phyloP scores from a whole-genome alignment of 73 alveolate species.

The Blepharisma stoltei region DNA sequence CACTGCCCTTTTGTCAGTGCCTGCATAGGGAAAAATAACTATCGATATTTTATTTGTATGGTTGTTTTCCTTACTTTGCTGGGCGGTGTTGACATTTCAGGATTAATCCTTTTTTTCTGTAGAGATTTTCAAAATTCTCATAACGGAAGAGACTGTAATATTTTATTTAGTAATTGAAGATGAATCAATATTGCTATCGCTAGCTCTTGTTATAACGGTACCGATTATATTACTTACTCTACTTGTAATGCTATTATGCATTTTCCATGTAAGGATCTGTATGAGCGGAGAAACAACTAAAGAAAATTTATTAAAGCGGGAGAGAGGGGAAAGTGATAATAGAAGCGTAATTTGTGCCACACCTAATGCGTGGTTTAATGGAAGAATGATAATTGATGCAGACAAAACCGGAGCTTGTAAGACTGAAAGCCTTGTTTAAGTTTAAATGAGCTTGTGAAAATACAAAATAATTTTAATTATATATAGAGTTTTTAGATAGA shows the following conservation, averaged over 20 bases:
- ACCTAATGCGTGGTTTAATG: conserved; percentile 14
- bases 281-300: conserved; percentile 14
- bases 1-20: conserved; percentile 95
- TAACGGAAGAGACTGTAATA: not conserved
- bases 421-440: no score
- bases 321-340: not conserved
- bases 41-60: conserved; percentile 45
- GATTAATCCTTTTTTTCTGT: conserved; percentile 3
- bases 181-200: not conserved
- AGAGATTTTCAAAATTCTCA: not conserved
- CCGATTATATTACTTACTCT: conserved; percentile 5
- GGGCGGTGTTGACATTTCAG: not conserved
- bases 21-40: conserved; percentile 89
- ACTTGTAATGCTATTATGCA: not conserved
- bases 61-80: conserved; percentile 6
- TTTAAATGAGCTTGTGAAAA: no score
- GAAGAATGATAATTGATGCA: conserved; percentile 14
- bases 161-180: conserved; percentile 10
- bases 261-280: not conserved
- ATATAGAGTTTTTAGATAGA: no score
- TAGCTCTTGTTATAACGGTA: not conserved
- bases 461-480: no score
- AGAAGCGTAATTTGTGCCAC: not conserved
- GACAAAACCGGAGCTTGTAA: not conserved
- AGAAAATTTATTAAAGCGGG: not conserved